Percentiles rank a stretch among this genome's conserved stretches.
Evolutionary conservation across 192 early-diverging fungal species (phyloP).

Genomic region (Coemansia biformis): DNA sequence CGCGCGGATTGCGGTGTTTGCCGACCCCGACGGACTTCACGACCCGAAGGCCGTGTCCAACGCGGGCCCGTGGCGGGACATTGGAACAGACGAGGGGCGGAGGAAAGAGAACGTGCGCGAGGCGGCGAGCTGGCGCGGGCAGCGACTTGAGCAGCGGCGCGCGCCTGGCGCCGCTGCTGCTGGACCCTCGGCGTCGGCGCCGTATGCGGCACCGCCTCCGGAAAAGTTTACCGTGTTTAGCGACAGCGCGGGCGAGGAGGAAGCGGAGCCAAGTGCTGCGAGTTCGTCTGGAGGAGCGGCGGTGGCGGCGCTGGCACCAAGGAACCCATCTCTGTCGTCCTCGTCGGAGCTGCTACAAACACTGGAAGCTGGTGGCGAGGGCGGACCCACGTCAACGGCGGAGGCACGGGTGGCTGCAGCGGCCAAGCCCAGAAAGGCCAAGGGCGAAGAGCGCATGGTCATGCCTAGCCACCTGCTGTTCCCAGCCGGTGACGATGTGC

Average conservation of each 20-base stretch:
- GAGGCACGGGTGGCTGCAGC: too few species aligned
- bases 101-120: constrained; percentile 70
- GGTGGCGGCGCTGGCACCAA: not conserved
- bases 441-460: constrained; percentile 27
- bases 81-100: constrained; percentile 54
- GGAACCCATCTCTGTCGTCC: not conserved
- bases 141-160: constrained; percentile 52
- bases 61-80: constrained; percentile 53
- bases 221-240: constrained; percentile 42
- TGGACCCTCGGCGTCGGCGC: not conserved
- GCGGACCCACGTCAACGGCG: too few species aligned
- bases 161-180: not conserved
- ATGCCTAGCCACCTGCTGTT: constrained; percentile 30
- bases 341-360: constrained; percentile 9
- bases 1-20: constrained; percentile 35
- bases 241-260: constrained; percentile 9
- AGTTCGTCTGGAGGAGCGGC: too few species aligned
- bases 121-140: constrained; percentile 56
- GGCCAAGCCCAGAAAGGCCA: constrained; percentile 6
- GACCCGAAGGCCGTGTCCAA: not conserved
- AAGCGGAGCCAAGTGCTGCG: not conserved
- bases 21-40: constrained; percentile 17
- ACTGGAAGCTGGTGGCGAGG: too few species aligned
- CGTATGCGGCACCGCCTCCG: not conserved
- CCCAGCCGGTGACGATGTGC: constrained; percentile 16